Evolutionary conservation across 1,284 basidiomycete genomes (phyloP).

Genomic region (Apiotrichum gamsii): DNA sequence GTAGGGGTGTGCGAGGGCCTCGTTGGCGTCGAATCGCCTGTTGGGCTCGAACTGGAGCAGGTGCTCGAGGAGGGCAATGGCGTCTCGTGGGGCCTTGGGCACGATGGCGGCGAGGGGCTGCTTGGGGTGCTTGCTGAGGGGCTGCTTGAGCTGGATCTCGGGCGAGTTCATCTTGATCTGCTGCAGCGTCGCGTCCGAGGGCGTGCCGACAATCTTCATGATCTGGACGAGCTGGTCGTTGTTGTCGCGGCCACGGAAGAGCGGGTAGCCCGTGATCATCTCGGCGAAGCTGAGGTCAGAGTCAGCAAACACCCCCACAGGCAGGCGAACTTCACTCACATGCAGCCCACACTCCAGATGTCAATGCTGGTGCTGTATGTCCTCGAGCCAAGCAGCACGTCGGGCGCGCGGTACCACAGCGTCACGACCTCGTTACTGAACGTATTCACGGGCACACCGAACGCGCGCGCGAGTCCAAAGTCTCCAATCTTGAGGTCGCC

Average conservation of each 20-base stretch:
- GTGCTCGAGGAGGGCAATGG: conserved; percentile 88
- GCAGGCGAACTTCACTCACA: no score
- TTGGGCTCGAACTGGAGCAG: conserved; percentile 95
- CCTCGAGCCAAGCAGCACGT: conserved; percentile 88
- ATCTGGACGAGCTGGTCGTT: conserved; percentile 97
- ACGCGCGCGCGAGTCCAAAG: conserved; percentile 92
- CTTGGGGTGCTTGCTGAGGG: conserved; percentile 73
- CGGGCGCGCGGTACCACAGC: conserved; percentile 96
- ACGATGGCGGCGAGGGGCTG: conserved; percentile 83
- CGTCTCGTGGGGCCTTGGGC: conserved; percentile 86
- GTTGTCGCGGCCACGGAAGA: conserved; percentile 96
- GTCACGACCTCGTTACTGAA: conserved; percentile 99
- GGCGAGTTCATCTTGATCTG: conserved; percentile 94
- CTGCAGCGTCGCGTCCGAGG: conserved; percentile 78
- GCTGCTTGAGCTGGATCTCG: conserved; percentile 64
- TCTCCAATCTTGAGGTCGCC: conserved; percentile 90
- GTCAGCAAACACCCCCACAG: no score
- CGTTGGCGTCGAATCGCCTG: conserved; percentile 83
- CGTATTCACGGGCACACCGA: conserved; percentile 94
- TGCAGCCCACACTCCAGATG: conserved; percentile 90
- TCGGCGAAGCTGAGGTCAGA: conserved; percentile 41
- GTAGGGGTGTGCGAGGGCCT: conserved; percentile 89
- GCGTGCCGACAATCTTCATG: conserved; percentile 94
- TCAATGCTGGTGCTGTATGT: conserved; percentile 96
- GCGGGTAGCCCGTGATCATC: conserved; percentile 87